These are phyloP conservation scores for Colletotrichum navitas DNA, from an alignment of 2,329 filamentous ascomycete genomes.

Conservation along the genomic window DNA sequence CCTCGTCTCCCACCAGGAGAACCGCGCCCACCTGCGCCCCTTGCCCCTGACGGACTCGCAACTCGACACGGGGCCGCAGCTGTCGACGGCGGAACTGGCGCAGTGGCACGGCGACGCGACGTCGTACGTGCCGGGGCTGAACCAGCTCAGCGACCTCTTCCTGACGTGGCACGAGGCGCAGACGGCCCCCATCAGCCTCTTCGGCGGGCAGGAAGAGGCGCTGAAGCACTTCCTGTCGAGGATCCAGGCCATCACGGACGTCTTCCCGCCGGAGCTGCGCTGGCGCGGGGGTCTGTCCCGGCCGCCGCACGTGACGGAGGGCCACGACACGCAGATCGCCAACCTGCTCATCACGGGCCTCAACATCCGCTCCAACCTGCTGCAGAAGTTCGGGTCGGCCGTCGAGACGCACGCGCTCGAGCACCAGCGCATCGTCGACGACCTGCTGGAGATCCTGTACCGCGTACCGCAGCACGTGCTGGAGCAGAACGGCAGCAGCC, in stretches of 20 bases:
- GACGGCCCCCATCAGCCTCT: constrained; percentile 28
- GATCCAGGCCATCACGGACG: constrained; percentile 49
- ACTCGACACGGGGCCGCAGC: constrained; percentile 45
- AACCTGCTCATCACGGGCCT: constrained; percentile 55
- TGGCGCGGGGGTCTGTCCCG: constrained; percentile 54
- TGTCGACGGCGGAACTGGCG: constrained; percentile 29
- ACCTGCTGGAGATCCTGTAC: constrained; percentile 52
- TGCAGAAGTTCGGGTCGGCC: constrained; percentile 49
- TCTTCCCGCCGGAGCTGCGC: constrained; percentile 50
- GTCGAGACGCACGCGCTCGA: constrained; percentile 39
- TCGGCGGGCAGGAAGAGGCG: constrained; percentile 36
- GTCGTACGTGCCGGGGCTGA: constrained; percentile 51
- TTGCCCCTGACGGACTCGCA: constrained; percentile 49
- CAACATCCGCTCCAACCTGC: constrained; percentile 52
- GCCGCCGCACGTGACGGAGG: constrained; percentile 47
- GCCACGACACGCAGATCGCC: constrained; percentile 54
- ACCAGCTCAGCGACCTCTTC: constrained; percentile 51
- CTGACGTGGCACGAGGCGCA: constrained; percentile 51
- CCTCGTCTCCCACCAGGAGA: constrained; percentile 46
- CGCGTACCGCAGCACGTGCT: constrained; percentile 51
- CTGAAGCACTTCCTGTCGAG: constrained; percentile 39
- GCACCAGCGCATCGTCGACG: constrained; percentile 51
- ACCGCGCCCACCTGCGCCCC: constrained; percentile 46
- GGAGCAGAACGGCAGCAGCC: constrained; percentile 50
- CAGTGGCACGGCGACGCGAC: constrained; percentile 51